phyloP scores from a whole-genome alignment of 2,329 filamentous ascomycete species.

The Neospermospora avenae region DNA sequence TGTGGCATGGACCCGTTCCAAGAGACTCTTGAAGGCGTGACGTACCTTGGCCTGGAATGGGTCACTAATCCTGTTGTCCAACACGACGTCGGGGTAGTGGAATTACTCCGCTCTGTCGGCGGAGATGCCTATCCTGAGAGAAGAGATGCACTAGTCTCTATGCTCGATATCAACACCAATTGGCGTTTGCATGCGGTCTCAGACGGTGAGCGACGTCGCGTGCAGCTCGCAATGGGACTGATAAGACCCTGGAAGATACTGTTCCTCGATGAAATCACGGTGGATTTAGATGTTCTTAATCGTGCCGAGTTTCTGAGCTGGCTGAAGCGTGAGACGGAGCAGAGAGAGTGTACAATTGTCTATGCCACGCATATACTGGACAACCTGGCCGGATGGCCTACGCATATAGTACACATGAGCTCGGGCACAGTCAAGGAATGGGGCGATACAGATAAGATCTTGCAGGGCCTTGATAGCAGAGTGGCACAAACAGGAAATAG shows the following conservation, averaged over 20 bases:
- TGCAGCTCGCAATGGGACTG: conserved; percentile 95
- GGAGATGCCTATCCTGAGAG: conserved; percentile 79
- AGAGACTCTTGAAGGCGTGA: conserved; percentile 85
- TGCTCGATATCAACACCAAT: conserved; percentile 84
- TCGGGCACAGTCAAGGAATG: conserved; percentile 84
- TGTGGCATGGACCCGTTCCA: conserved; percentile 89
- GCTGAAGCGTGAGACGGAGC: conserved; percentile 82
- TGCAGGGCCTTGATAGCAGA: conserved; percentile 35
- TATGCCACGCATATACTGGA: conserved; percentile 98
- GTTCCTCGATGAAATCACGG: conserved; percentile 93
- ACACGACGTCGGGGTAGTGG: conserved; percentile 87
- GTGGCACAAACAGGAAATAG: conserved; percentile 65
- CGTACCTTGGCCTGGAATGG: conserved; percentile 97
- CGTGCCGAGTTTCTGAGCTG: conserved; percentile 82
- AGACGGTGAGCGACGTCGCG: conserved; percentile 88
- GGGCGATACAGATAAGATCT: conserved; percentile 70
- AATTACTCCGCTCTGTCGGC: conserved; percentile 80
- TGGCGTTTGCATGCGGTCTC: conserved; percentile 97
- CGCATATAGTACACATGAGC: conserved; percentile 94
- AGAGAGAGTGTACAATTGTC: conserved; percentile 81
- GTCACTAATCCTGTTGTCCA: conserved; percentile 95
- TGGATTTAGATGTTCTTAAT: conserved; percentile 86
- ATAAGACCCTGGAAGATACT: conserved; percentile 88
- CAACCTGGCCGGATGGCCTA: conserved; percentile 91
- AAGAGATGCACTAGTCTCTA: conserved; percentile 79